Conservation (phyloP, 805 yeast species). For the Pichia sporocuriosa region DNA sequence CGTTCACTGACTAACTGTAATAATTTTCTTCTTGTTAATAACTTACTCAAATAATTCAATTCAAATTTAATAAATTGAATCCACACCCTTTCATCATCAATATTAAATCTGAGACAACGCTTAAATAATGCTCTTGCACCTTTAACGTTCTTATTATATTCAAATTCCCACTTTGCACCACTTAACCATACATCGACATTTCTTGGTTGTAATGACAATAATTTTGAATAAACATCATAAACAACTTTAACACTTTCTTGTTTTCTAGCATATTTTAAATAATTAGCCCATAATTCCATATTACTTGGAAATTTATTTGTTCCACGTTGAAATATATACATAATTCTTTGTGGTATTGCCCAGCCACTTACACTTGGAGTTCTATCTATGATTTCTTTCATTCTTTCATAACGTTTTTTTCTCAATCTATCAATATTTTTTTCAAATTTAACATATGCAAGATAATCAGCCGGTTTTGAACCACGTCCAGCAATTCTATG, state of each 20-base stretch:
- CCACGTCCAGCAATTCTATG: constrained; percentile 84
- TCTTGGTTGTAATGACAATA: constrained; percentile 84
- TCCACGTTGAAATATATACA: constrained; percentile 79
- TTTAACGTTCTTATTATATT: constrained; percentile 77
- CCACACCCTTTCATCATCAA: constrained; percentile 71
- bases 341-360: constrained; percentile 76
- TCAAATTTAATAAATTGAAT: constrained; percentile 82
- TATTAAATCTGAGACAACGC: constrained; percentile 76
- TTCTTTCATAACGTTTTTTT: constrained; percentile 58
- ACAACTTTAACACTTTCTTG: constrained; percentile 65
- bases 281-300: constrained; percentile 69
- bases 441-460: constrained; percentile 77
- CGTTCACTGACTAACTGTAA: constrained; percentile 71
- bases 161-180: constrained; percentile 92
- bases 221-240: constrained; percentile 67
- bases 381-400: constrained; percentile 49
- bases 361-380: constrained; percentile 72
- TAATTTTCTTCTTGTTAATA: constrained; percentile 75
- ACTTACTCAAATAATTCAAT: constrained; percentile 73
- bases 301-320: constrained; percentile 74
- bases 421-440: constrained; percentile 71
- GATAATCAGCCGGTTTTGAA: constrained; percentile 66
- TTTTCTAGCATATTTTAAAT: constrained; percentile 60
- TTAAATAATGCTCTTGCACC: constrained; percentile 86
- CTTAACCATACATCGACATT: constrained; percentile 87